Evolutionary conservation across 192 early-diverging fungal species (phyloP).

Genomic region (Geosiphon pyriformis): DNA sequence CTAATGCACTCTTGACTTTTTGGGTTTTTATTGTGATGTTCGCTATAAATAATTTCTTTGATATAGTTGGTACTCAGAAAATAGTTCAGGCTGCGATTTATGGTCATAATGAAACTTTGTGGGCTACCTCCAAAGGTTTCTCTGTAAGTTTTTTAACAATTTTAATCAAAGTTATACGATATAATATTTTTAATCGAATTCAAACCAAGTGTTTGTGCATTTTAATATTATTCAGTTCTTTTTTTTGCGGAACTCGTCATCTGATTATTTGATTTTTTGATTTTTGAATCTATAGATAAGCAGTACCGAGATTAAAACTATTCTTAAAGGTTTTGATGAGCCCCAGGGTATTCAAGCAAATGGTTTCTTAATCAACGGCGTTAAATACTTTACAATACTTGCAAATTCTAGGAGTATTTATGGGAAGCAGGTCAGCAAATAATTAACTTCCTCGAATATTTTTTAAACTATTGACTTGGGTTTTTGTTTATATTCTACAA

Average conservation of each 20-base stretch:
- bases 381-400: slow-evolving; percentile 68
- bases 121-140: slow-evolving; percentile 77
- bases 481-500: too few species aligned
- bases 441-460: slow-evolving; percentile 1
- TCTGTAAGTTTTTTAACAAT: slow-evolving; percentile 45
- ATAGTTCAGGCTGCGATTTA: slow-evolving; percentile 73
- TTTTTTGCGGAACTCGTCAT: slow-evolving; percentile 2
- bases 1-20: too few species aligned
- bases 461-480: neutral
- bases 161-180: neutral
- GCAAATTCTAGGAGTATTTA: slow-evolving; percentile 70
- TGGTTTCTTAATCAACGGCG: slow-evolving; percentile 58
- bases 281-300: slow-evolving; percentile 38
- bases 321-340: slow-evolving; percentile 61
- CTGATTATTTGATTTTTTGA: neutral
- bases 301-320: slow-evolving; percentile 44
- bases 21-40: neutral
- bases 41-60: too few species aligned
- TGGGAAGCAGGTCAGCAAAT: slow-evolving; percentile 63
- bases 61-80: slow-evolving; percentile 57
- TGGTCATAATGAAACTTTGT: slow-evolving; percentile 74
- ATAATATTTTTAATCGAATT: too few species aligned
- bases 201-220: too few species aligned
- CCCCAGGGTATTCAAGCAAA: slow-evolving; percentile 46
- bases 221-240: too few species aligned